Evolutionary conservation across 2,329 filamentous ascomycete species (phyloP), one percentile per base, ranked within the genome.

Genomic region (Penicillium brasilianum): DNA sequence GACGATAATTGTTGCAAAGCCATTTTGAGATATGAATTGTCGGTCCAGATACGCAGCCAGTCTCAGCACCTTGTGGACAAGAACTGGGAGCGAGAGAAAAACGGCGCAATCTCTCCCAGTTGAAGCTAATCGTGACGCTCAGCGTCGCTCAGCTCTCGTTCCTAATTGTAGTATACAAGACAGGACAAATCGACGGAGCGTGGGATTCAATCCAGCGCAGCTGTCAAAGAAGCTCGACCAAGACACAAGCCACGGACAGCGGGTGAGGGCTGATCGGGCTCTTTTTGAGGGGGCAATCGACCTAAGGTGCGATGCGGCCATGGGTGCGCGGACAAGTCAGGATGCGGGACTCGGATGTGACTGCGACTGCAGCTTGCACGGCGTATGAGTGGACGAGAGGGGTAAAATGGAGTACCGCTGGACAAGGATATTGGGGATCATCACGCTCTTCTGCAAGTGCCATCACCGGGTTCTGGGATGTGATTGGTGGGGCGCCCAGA

Each of bases 361-460:
- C 68, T 64, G 66, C 57, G 49, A 67, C 66, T 71, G 73, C 73
- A 75, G 67, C 60, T 58, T 41, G 57, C 60, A 44, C 46, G 53
- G 60, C 57, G 37, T 54, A 18, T 63, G 60, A 67, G 41, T 66
- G 66, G 67, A 49, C 57, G 51, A 32, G 25, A 18, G 22, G 28
- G 32, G 58, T 32, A 36, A 20, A 43, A 60, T 55, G 59, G 59
- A 68, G 60, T 57, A 36, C 50, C 34, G 16, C 25, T 22, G 50
- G 50, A 30, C 50, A 61, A 56, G 61, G 66, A 53, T 69, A 39
- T 44, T 65, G 56, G 52, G 62, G 61, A 71, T 65, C 60, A 65
- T 66, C 64, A 66, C 61, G 65, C 32, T 57, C 63, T 60, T 59
- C 69, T 76, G 74, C 74, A 76, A 69, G 71, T 68, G 64, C 62